Evolutionary conservation across 2,329 filamentous ascomycete species (phyloP).

Genomic region (Botrytis elliptica): DNA sequence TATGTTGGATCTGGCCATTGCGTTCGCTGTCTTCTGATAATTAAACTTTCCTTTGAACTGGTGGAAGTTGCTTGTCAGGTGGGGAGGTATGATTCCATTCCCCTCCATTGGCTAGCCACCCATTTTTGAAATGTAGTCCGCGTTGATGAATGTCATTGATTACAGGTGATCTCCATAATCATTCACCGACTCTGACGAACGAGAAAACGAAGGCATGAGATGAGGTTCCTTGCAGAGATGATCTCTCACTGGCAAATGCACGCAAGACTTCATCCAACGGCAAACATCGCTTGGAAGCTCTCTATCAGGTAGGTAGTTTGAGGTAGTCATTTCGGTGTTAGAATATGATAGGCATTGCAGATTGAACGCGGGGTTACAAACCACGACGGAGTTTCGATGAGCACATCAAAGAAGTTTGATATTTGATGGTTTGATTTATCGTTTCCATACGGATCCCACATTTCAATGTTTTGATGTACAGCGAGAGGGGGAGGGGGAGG

Average conservation of each 20-base stretch:
- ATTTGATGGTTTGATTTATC: neutral
- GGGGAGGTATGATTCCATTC: neutral
- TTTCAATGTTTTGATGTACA: neutral
- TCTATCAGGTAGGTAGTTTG: neutral
- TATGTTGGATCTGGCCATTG: neutral
- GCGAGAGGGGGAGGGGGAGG: neutral
- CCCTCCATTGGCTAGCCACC: neutral
- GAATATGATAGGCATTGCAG: neutral
- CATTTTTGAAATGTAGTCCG: neutral
- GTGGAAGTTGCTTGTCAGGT: neutral
- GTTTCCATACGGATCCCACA: neutral
- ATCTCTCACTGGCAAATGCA: slow-evolving; percentile 6
- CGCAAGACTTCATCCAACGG: slow-evolving; percentile 16
- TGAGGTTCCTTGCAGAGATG: neutral
- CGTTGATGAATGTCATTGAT: neutral
- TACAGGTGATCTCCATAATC: neutral
- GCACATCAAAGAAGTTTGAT: neutral
- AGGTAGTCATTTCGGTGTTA: neutral
- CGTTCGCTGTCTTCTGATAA: neutral
- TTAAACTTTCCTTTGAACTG: neutral
- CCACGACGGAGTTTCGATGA: neutral
- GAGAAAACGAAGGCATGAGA: neutral
- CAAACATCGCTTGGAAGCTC: slow-evolving; percentile 1
- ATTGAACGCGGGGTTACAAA: neutral
- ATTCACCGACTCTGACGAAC: neutral